Conservation (phyloP, 768 basidiomycete genomes). For the Phaffia australis region DNA sequence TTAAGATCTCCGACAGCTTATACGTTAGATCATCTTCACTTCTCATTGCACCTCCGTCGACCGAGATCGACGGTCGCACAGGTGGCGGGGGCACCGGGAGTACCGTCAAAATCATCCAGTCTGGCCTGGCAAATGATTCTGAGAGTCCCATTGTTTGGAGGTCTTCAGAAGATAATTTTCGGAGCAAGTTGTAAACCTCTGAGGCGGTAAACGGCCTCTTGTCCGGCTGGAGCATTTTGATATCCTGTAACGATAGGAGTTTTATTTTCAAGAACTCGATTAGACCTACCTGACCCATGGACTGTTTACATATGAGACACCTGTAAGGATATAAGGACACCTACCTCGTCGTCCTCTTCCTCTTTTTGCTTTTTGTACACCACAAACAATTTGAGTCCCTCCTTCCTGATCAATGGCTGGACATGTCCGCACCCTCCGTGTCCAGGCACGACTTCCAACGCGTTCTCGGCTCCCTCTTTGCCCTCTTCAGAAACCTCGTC, state of each 20-base stretch:
- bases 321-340: constrained; percentile 34
- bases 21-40: constrained; percentile 98
- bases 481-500: constrained; percentile 69
- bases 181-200: constrained; percentile 87
- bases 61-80: constrained; percentile 92
- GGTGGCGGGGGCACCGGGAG: constrained; percentile 96
- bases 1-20: constrained; percentile 93
- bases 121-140: constrained; percentile 89
- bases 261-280: background rate
- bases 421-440: constrained; percentile 95
- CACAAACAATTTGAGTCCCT: constrained; percentile 85
- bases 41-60: constrained; percentile 91
- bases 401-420: constrained; percentile 83
- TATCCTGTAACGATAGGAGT: constrained; percentile 28
- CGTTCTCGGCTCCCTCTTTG: constrained; percentile 38
- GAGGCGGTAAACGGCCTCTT: constrained; percentile 57
- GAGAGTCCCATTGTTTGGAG: constrained; percentile 81
- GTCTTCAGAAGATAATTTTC: constrained; percentile 86
- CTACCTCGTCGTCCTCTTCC: constrained; percentile 66
- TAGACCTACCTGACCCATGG: background rate
- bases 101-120: constrained; percentile 99
- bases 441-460: constrained; percentile 38
- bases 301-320: constrained; percentile 20
- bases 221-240: constrained; percentile 34
- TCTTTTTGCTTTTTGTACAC: constrained; percentile 93